Evolutionary conservation across 768 basidiomycete genomes (phyloP), one percentile per base, ranked within the genome.

Genomic region (Suillus spraguei): DNA sequence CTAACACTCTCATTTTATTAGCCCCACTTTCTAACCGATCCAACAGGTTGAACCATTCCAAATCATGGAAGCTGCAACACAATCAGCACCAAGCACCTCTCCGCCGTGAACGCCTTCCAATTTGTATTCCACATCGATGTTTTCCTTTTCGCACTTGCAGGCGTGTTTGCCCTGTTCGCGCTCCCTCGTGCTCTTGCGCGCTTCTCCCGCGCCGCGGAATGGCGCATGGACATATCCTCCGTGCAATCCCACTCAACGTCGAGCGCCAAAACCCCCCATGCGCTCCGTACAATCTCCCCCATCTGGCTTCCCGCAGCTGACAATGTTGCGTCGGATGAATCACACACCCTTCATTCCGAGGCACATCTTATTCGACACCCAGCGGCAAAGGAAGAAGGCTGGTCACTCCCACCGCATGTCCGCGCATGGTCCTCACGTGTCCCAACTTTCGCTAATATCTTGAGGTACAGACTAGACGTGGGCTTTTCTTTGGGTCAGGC

Each of bases 401-500:
- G 62, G 62, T 69, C 59, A 5, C 73, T 73, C 53, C 80, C 80
- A 1, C 69, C 72, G 4, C 74, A 80, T 63, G 70, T 79, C n/a
- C 75, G 78, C 20, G 70, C 73, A 39, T 80, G 78, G 76, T 76
- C 80, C 5, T 77, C 79, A 2, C 71, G 82, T 56, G 69, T 86
- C 35, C 83, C 84, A 33, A 79, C 79, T 9, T 59, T 83, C 22
- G 79, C 83, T 14, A 71, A 71, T 9, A 69, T 79, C 39, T 74
- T 85, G 47, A 78, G 80, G 11, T 65, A 68, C 28, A 74, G 84
- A 24, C 59, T 88, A 32, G 64, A 77, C 0, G 80, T 81, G 6
- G 82, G 82, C 24, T 81, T 85, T 64, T 84, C 87, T 4, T 64
- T 83, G 8, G 78, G 78, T 0, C 87, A 88, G 67, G 67, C 79